phyloP scores from a whole-genome alignment of 2,329 filamentous ascomycete genomes.

The Pseudogymnoascus pannorum region DNA sequence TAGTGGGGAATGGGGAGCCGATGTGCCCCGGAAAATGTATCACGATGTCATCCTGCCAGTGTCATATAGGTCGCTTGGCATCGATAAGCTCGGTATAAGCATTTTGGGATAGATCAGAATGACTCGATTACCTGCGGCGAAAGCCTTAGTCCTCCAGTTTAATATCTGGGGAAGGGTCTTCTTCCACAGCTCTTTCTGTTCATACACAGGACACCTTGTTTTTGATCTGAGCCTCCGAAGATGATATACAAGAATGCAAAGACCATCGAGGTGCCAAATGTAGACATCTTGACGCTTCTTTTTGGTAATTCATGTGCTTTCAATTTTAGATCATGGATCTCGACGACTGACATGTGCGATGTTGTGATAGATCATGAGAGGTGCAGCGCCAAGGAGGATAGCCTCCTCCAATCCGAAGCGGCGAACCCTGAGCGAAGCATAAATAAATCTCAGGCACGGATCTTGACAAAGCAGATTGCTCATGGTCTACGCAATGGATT shows the following conservation, averaged over 20 bases:
- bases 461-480: slow-evolving; percentile 45
- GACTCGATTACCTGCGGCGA: not conserved
- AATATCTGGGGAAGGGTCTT: not conserved
- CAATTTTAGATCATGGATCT: not conserved
- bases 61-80: not conserved
- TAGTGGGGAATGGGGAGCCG: not conserved
- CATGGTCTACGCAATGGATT: slow-evolving; percentile 48
- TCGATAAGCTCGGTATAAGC: not conserved
- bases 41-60: not conserved
- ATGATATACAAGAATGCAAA: slow-evolving; percentile 15
- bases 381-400: slow-evolving; percentile 37
- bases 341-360: not conserved
- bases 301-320: slow-evolving; percentile 14
- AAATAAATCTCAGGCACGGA: slow-evolving; percentile 44
- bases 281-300: slow-evolving; percentile 16
- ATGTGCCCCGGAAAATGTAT: not conserved
- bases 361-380: slow-evolving; percentile 31
- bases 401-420: slow-evolving; percentile 50
- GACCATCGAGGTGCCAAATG: slow-evolving; percentile 13
- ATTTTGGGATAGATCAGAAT: not conserved
- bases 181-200: not conserved
- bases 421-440: slow-evolving; percentile 45
- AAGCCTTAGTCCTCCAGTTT: not conserved
- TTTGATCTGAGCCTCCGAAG: not conserved
- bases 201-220: not conserved